Conservation (phyloP, 2,329 filamentous ascomycete genomes). For the Macrophomina phaseolina region DNA sequence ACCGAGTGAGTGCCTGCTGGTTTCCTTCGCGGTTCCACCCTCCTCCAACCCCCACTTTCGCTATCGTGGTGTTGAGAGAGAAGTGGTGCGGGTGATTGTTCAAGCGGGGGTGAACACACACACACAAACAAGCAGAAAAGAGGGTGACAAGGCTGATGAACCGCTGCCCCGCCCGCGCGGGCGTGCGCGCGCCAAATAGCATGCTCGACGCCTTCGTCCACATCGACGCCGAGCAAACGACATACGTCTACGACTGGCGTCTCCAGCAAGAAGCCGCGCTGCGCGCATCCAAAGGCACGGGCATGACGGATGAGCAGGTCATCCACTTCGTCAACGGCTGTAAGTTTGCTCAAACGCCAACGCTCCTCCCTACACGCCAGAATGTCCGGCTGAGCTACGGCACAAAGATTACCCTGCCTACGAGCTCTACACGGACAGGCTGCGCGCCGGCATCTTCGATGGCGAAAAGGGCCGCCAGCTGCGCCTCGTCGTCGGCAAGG, state of each 20-base stretch:
- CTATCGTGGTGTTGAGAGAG: background rate
- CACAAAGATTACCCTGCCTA: constrained; percentile 56
- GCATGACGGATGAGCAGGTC: constrained; percentile 85
- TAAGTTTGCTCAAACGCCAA: constrained; percentile 13
- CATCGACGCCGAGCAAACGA: constrained; percentile 73
- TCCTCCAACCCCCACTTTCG: background rate
- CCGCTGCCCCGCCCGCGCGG: background rate
- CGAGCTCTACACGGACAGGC: constrained; percentile 58
- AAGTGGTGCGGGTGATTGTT: background rate
- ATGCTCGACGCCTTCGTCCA: constrained; percentile 66
- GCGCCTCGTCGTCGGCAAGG: constrained; percentile 56
- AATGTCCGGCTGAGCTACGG: background rate
- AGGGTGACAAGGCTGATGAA: background rate
- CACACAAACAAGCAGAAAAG: background rate
- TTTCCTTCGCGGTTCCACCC: background rate
- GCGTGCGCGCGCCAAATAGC: constrained; percentile 36
- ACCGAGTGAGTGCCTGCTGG: constrained; percentile 52
- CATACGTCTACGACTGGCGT: constrained; percentile 85
- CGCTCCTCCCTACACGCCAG: background rate
- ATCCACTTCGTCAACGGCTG: constrained; percentile 71
- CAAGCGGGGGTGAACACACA: background rate
- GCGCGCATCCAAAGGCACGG: constrained; percentile 68
- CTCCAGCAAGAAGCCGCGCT: constrained; percentile 78
- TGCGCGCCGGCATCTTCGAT: constrained; percentile 57
- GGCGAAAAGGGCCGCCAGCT: constrained; percentile 54